A percentile compares a stretch with the other conserved stretches of the same genome.
Evolutionary conservation across 2,329 filamentous ascomycete genomes (phyloP).

Genomic region (Neofusicoccum laricinum): DNA sequence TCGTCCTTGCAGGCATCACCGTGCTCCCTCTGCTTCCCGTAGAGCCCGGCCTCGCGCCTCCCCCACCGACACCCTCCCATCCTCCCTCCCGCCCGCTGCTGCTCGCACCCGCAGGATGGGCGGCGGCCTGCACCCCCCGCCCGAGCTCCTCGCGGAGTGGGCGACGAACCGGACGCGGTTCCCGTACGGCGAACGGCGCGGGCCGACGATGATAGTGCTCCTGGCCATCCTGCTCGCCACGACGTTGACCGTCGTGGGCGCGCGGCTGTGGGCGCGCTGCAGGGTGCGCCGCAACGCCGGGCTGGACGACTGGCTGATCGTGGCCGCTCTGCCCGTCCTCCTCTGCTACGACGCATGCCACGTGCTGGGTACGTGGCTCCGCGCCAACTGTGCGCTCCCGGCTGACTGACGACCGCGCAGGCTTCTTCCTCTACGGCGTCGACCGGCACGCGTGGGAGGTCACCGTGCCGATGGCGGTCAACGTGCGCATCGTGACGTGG

Average conservation of each 20-base stretch:
- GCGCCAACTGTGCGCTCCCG: too few relatives aligned
- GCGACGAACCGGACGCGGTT: neutral
- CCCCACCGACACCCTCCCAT: neutral
- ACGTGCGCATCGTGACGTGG: constrained; percentile 1
- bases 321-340: neutral
- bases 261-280: constrained; percentile 6
- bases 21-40: neutral
- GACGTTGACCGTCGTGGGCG: neutral
- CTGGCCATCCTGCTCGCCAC: neutral
- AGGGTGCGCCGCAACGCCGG: constrained; percentile 2
- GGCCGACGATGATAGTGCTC: neutral
- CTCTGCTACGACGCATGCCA: neutral
- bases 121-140: neutral
- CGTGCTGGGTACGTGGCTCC: neutral
- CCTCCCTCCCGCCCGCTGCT: neutral
- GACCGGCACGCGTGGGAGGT: constrained; percentile 12
- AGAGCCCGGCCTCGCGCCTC: neutral
- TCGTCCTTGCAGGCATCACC: neutral
- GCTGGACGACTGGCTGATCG: constrained; percentile 1
- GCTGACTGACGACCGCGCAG: neutral
- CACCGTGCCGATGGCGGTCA: neutral
- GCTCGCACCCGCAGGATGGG: neutral
- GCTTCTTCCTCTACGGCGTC: neutral
- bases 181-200: constrained; percentile 2
- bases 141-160: neutral